A percentile compares a stretch with the other conserved stretches of the same genome.
phyloP scores from a whole-genome alignment of 176 grass and related monocot genomes.

The Thinopyrum elongatum region DNA sequence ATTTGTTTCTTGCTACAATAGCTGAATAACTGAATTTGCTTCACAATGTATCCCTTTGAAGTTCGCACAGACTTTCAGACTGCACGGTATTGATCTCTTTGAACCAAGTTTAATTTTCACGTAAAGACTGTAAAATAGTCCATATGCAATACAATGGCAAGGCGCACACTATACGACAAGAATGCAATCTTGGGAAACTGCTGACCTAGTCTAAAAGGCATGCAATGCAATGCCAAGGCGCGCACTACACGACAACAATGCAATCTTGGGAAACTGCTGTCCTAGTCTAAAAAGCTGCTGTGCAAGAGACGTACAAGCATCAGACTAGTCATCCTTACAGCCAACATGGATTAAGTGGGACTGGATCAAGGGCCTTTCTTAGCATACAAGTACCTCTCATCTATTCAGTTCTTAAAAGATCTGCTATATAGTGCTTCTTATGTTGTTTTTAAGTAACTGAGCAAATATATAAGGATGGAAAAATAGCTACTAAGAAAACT shows the following conservation, averaged over 20 bases:
- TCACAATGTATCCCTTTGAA: neutral
- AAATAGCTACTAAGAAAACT: conserved; percentile 4
- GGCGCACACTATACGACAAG: conserved; percentile 9
- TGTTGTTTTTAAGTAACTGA: neutral
- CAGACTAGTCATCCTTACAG: neutral
- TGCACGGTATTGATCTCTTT: neutral
- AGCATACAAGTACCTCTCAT: neutral
- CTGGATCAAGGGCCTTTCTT: neutral
- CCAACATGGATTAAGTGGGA: conserved; percentile 7
- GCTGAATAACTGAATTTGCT: neutral
- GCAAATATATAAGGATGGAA: neutral
- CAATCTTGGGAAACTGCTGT: conserved; percentile 15
- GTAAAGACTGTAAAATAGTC: conserved; percentile 13
- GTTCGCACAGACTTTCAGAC: neutral
- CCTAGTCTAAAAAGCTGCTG: conserved; percentile 24
- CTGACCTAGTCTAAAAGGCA: conserved; percentile 12
- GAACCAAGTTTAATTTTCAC: neutral
- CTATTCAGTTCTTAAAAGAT: no score
- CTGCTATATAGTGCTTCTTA: no score
- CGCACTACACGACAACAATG: conserved; percentile 5
- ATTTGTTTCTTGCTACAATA: neutral
- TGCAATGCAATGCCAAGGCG: neutral
- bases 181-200: conserved; percentile 15
- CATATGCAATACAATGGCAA: neutral
- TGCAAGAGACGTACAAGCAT: neutral